A percentile compares a stretch with the other conserved stretches of the same genome.
phyloP scores from a whole-genome alignment of 2,329 filamentous ascomycete species.

The Cordyceps cateniannulata region DNA sequence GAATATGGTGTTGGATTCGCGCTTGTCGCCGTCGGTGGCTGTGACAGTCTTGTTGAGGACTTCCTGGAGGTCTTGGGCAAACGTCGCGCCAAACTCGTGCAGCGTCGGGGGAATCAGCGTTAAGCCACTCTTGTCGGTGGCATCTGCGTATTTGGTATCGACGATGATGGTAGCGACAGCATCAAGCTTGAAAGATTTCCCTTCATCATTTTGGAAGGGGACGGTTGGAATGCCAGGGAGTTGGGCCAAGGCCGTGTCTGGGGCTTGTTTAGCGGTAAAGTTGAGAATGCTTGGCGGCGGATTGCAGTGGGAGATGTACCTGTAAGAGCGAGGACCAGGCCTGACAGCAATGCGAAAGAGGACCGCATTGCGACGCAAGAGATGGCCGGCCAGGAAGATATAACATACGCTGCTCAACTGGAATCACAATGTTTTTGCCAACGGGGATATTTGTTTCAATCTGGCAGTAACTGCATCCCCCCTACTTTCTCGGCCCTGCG shows the following conservation, averaged over 20 bases:
- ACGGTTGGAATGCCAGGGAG: constrained; percentile 27
- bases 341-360: neutral
- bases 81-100: constrained; percentile 38
- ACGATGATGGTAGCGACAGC: constrained; percentile 33
- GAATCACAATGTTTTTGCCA: neutral
- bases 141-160: constrained; percentile 32
- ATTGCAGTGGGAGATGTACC: neutral
- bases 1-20: constrained; percentile 30
- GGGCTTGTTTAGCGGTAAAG: neutral
- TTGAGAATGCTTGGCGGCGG: neutral
- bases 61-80: constrained; percentile 29
- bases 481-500: neutral
- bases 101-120: constrained; percentile 46
- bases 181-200: constrained; percentile 22
- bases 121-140: constrained; percentile 36
- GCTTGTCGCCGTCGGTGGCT: constrained; percentile 13
- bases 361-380: neutral
- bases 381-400: neutral
- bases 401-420: neutral
- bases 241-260: neutral
- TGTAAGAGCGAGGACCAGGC: neutral
- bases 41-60: constrained; percentile 24
- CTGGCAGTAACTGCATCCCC: neutral
- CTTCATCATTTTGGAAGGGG: constrained; percentile 22
- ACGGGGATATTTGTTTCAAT: too few relatives aligned